Base-by-base conservation (phyloP, 2,329 filamentous ascomycete genomes). In the Westerdykella sp. region DNA sequence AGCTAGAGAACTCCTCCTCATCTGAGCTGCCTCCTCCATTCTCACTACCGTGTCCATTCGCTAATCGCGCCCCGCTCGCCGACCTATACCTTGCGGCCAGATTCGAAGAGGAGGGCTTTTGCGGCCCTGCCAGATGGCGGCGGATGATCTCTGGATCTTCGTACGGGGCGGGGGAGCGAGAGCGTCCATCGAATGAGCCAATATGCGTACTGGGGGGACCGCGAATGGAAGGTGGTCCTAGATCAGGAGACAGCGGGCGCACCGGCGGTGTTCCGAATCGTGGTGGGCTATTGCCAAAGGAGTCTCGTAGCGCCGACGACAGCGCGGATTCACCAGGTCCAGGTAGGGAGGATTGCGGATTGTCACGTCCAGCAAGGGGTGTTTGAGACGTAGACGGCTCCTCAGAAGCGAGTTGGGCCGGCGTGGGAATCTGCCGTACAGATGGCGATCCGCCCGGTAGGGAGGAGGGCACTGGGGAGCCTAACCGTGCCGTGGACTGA, bases 141-240 rank as follows among this genome's bases (percentile, higher is more conserved):
- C 84, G 89, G 52, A 98, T 79, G 42, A 97, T 87, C 63, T 96
- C 90, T 13, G 89, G 85, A 58, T 97, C 88, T 69, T 97, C 90
- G 60, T 84, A 84, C 4, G 84, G 81, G 16, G 75, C 80, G 38
- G 74, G 77, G 60, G 63, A 73, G 48, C 69, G 67, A 52, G 57
- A 67, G 51, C 83, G 78, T 39, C 80, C 79, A 50, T 93, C 87
- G 57, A 94, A 89, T 9, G 89, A 95, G 41, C 89, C 91, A 13
- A 15, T 15, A 66, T 93, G 94, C 57, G 84, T 86, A 48, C 83
- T 85, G 21, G 80, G 79, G 3, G 81, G 78, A 11, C 72, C 68
- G 46, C 76, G 71, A 48, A 73, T 62, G 46, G 48, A 74, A 58
- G 39, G 72, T 67, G 18, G 18, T 21, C 71, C 51, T 36, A 48